Evolutionary conservation across 495 filamentous ascomycete species (phyloP).

Genomic region (Hyaloscypha hepaticicola): DNA sequence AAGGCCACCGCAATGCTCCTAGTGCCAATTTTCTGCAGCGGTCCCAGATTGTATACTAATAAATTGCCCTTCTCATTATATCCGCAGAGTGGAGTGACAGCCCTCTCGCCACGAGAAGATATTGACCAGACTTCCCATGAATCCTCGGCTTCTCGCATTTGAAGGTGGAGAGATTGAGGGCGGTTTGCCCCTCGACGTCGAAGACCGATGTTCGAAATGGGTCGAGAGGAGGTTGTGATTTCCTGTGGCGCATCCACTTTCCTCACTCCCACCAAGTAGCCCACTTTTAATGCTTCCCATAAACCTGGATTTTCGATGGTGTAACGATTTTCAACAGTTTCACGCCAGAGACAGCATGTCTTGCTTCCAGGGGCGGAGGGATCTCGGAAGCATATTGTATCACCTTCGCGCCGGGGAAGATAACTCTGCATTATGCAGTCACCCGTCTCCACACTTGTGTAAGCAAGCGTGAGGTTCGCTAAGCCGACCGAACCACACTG

Average conservation of each 20-base stretch:
- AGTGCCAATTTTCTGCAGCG: constrained; percentile 55
- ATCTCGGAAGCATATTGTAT: constrained; percentile 42
- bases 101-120: constrained; percentile 41
- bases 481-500: constrained; percentile 49
- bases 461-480: constrained; percentile 53
- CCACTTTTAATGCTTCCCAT: constrained; percentile 48
- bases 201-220: constrained; percentile 12
- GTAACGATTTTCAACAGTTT: constrained; percentile 37
- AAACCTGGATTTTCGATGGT: constrained; percentile 46
- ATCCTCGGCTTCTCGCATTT: constrained; percentile 29
- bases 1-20: constrained; percentile 62
- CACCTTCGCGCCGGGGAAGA: constrained; percentile 44
- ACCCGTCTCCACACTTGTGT: constrained; percentile 48
- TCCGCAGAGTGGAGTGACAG: constrained; percentile 31
- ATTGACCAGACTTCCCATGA: constrained; percentile 70
- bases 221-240: background rate
- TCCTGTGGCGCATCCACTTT: constrained; percentile 23
- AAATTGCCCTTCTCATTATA: constrained; percentile 43
- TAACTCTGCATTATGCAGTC: constrained; percentile 58
- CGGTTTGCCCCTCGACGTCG: constrained; percentile 19
- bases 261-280: constrained; percentile 49
- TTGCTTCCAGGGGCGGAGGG: constrained; percentile 26
- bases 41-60: constrained; percentile 58
- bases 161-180: background rate
- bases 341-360: constrained; percentile 42